Evolutionary conservation across 2,329 filamentous ascomycete species (phyloP).

Genomic region (Arthrobotrys iridis): DNA sequence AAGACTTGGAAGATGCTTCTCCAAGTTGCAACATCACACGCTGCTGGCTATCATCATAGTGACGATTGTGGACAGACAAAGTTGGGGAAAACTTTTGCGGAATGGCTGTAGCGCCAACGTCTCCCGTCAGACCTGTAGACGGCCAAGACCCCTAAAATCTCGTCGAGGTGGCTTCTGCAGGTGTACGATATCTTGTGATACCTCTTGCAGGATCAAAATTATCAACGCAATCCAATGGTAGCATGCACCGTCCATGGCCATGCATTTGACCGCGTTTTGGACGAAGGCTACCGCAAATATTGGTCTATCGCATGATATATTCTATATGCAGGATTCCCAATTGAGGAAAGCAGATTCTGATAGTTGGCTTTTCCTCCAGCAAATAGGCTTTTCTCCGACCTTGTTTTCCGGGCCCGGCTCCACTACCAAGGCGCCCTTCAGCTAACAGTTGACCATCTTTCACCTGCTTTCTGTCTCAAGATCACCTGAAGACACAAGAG

Average conservation of each 20-base stretch:
- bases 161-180: background rate
- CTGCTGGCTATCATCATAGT: constrained; percentile 25
- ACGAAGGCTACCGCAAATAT: background rate
- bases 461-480: background rate
- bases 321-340: constrained; percentile 32
- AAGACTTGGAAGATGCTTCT: constrained; percentile 25
- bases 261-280: background rate
- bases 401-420: constrained; percentile 16
- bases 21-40: constrained; percentile 49
- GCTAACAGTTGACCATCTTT: constrained; percentile 25
- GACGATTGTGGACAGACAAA: constrained; percentile 5
- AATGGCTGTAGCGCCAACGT: background rate
- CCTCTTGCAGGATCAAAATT: constrained; percentile 19
- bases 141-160: background rate
- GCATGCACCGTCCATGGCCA: constrained; percentile 14
- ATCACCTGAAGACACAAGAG: constrained; percentile 26
- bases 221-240: constrained; percentile 29
- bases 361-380: constrained; percentile 7
- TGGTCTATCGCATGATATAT: constrained; percentile 12
- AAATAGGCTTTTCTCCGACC: constrained; percentile 48
- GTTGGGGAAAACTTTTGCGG: background rate
- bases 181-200: constrained; percentile 21
- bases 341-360: constrained; percentile 18
- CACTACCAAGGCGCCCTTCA: constrained; percentile 52
- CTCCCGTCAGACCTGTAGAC: background rate